These are phyloP conservation scores for Trichoderma gamsii DNA, from an alignment of 495 filamentous ascomycete species.

Conservation along the genomic window DNA sequence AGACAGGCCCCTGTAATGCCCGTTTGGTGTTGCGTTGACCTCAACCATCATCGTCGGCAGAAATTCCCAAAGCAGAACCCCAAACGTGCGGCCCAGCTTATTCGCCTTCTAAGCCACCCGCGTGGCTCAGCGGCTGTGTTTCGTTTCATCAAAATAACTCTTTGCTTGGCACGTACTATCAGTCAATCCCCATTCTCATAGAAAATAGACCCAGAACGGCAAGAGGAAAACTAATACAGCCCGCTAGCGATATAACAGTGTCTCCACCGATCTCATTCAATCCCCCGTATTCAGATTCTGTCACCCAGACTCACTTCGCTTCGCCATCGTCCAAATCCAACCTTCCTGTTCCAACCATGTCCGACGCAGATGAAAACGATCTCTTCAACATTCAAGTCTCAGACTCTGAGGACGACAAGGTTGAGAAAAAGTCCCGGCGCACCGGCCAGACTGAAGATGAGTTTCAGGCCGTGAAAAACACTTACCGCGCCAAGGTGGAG, in stretches of 20 bases:
- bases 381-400: conserved; percentile 15
- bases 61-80: too few species aligned
- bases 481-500: conserved; percentile 38
- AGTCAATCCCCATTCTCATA: background rate
- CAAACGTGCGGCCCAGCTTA: too few species aligned
- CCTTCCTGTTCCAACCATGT: background rate
- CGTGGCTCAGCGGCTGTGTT: too few species aligned
- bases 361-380: conserved; percentile 14
- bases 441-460: conserved; percentile 40
- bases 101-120: too few species aligned
- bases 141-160: too few species aligned
- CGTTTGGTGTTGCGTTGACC: too few species aligned
- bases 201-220: background rate
- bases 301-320: background rate
- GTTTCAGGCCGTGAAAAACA: conserved; percentile 33
- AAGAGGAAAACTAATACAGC: background rate
- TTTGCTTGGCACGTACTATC: background rate
- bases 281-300: background rate
- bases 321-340: background rate
- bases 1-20: too few species aligned
- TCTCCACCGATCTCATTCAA: background rate
- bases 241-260: background rate
- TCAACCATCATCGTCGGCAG: too few species aligned
- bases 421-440: conserved; percentile 14
- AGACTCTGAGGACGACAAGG: conserved; percentile 11